Evolutionary conservation across 495 filamentous ascomycete genomes (phyloP).

Genomic region (Penicillium canescens): DNA sequence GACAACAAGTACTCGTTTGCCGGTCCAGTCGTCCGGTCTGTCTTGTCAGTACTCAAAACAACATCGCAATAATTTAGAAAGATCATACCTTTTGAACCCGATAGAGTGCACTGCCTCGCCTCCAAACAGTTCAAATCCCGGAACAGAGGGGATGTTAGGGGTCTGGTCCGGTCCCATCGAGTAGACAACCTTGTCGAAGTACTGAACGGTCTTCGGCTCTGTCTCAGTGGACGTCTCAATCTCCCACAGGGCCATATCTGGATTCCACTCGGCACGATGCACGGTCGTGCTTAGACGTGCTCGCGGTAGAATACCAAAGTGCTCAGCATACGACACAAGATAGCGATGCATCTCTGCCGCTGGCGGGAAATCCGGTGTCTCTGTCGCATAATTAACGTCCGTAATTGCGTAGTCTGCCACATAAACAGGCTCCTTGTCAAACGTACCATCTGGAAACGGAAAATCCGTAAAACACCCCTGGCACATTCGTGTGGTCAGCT

Average conservation of each 20-base stretch:
- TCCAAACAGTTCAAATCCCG: constrained; percentile 22
- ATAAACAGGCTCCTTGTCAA: not conserved
- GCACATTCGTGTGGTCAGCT: not conserved
- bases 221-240: not conserved
- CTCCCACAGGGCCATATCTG: not conserved
- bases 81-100: constrained; percentile 18
- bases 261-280: not conserved
- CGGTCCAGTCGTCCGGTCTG: not conserved
- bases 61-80: no score
- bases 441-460: constrained; percentile 37
- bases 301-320: not conserved
- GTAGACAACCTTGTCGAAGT: constrained; percentile 4
- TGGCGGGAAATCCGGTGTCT: not conserved
- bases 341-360: not conserved
- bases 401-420: not conserved
- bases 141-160: constrained; percentile 11
- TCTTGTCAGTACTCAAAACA: not conserved
- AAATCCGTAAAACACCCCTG: constrained; percentile 24
- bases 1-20: constrained; percentile 10
- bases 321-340: not conserved
- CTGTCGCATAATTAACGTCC: not conserved
- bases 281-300: not conserved
- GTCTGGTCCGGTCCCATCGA: constrained; percentile 6
- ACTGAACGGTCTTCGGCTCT: not conserved
- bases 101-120: constrained; percentile 26